Conservation (phyloP, 2,329 filamentous ascomycete species). For the Capronia epimyces region DNA sequence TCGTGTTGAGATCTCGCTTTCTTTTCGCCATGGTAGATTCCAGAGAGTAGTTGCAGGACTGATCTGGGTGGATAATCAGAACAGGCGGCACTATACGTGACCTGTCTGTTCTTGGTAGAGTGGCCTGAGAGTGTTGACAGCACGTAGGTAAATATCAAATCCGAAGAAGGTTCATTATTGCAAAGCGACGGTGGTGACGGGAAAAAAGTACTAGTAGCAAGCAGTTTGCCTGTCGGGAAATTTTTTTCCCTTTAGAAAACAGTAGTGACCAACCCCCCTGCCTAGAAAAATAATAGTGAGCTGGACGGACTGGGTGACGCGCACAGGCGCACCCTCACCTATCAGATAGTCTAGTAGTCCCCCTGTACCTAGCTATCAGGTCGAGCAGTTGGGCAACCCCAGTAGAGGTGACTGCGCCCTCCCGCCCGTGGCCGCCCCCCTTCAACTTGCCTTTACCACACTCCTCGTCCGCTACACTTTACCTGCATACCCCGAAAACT, state of each 20-base stretch:
- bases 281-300: not conserved
- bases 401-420: not conserved
- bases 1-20: constrained; percentile 37
- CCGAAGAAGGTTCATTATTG: not conserved
- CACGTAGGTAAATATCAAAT: not conserved
- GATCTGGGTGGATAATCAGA: not conserved
- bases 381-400: not conserved
- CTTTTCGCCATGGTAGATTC: constrained; percentile 39
- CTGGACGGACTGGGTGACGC: not conserved
- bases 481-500: constrained; percentile 6
- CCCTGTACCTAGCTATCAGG: not conserved
- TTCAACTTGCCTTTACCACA: constrained; percentile 5
- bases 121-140: not conserved
- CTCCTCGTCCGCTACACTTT: constrained; percentile 9
- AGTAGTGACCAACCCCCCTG: not conserved
- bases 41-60: not conserved
- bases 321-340: not conserved
- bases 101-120: not conserved
- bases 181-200: not conserved
- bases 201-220: not conserved
- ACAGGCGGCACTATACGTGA: not conserved
- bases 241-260: too few species aligned
- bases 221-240: too few species aligned
- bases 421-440: not conserved
- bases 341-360: not conserved